Percentiles rank a stretch among this genome's conserved stretches.
Conservation (phyloP, 169 alveolate genomes). For the Perkinsus marinus region DNA sequence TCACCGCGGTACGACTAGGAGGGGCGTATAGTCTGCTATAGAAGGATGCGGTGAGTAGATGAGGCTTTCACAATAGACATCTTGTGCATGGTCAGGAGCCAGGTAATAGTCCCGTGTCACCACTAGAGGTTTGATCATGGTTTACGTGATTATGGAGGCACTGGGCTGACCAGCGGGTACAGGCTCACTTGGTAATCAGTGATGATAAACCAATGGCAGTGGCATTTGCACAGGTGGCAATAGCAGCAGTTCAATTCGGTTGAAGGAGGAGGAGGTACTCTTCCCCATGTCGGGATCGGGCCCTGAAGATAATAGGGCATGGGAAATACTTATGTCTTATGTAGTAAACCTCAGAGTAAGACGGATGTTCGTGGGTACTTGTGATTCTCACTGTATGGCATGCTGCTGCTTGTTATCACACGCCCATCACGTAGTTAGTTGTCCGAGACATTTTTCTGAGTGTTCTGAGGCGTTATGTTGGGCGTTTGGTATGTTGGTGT, state of each 20-base stretch:
- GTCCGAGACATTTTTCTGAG: background rate
- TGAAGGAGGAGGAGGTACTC: background rate
- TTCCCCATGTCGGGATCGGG: background rate
- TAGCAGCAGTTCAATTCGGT: background rate
- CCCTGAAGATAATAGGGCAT: background rate
- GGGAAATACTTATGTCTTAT: background rate
- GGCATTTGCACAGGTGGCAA: background rate
- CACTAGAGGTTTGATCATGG: background rate
- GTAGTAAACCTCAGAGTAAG: background rate
- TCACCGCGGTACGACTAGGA: slow-evolving; percentile 7
- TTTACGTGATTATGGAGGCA: background rate
- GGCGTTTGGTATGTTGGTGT: background rate
- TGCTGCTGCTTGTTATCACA: background rate
- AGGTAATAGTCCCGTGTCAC: background rate
- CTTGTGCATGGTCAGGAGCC: background rate
- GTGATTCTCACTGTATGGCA: no score
- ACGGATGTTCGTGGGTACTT: background rate
- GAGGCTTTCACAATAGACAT: background rate
- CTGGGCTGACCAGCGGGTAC: background rate
- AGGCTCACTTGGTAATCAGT: background rate
- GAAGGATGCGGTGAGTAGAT: background rate
- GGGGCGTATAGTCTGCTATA: background rate
- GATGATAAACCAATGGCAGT: background rate
- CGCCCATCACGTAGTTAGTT: background rate
- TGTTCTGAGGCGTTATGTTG: background rate